These are phyloP conservation scores for Paecilomyces variotii DNA, from an alignment of 2,329 filamentous ascomycete species.

Conservation along the genomic window DNA sequence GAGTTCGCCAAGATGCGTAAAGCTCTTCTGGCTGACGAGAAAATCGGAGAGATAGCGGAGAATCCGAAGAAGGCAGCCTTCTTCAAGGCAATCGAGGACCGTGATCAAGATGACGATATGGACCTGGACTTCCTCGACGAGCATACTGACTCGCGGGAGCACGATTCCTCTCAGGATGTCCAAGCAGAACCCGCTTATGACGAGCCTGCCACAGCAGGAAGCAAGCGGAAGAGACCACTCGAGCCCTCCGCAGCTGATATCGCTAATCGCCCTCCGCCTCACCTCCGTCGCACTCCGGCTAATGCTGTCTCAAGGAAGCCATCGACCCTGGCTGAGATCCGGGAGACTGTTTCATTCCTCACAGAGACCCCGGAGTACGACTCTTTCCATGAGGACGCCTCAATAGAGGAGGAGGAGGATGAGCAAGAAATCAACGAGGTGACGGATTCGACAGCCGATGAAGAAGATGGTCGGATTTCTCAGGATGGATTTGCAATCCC, in stretches of 20 bases:
- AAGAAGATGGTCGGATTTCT: slow-evolving; percentile 10
- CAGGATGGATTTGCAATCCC: slow-evolving; percentile 19
- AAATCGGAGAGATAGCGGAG: slow-evolving; percentile 80
- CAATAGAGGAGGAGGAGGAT: slow-evolving; percentile 40
- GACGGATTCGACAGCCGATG: slow-evolving; percentile 15
- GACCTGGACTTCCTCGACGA: slow-evolving; percentile 65
- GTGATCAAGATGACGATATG: slow-evolving; percentile 60
- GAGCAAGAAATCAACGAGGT: slow-evolving; percentile 42
- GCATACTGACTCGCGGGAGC: slow-evolving; percentile 34
- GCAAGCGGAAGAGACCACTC: slow-evolving; percentile 34
- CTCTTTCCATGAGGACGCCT: slow-evolving; percentile 47
- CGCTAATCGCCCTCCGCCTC: slow-evolving; percentile 48
- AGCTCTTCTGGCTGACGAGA: slow-evolving; percentile 78
- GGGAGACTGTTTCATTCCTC: slow-evolving; percentile 73
- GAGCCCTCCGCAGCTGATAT: slow-evolving; percentile 33
- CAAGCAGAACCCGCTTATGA: slow-evolving; percentile 11
- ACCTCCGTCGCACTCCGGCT: slow-evolving; percentile 52
- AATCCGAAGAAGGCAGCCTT: slow-evolving; percentile 88
- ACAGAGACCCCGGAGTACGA: slow-evolving; percentile 59
- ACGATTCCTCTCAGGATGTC: slow-evolving; percentile 18
- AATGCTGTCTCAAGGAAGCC: slow-evolving; percentile 56
- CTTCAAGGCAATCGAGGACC: slow-evolving; percentile 80
- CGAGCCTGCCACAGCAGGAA: slow-evolving; percentile 12
- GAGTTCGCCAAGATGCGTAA: slow-evolving; percentile 91
- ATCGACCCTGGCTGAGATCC: slow-evolving; percentile 68